Conservation (phyloP, 768 basidiomycete genomes). For the Hericium coralloides region DNA sequence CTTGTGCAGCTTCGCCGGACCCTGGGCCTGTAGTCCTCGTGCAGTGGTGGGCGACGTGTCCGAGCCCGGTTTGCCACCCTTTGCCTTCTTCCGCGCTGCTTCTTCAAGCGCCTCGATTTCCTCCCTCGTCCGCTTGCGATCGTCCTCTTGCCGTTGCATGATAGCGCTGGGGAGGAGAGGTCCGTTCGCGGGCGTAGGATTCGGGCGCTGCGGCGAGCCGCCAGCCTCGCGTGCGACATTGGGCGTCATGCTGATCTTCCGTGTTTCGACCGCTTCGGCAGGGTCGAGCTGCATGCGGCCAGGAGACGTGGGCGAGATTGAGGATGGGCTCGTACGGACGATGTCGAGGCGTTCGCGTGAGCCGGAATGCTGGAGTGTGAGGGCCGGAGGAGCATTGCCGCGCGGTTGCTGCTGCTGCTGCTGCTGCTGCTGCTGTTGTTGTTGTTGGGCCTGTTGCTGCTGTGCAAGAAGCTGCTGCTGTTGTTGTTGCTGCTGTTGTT, state of each 20-base stretch:
- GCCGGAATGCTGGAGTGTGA: conserved; percentile 31
- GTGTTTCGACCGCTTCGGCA: conserved; percentile 61
- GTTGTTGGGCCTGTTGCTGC: conserved; percentile 12
- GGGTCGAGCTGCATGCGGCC: conserved; percentile 45
- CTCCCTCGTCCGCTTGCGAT: conserved; percentile 43
- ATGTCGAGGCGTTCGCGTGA: conserved; percentile 40
- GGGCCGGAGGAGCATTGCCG: conserved; percentile 14
- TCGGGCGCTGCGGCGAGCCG: conserved; percentile 15
- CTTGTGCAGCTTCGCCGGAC: conserved; percentile 33
- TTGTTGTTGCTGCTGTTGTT: conserved; percentile 12
- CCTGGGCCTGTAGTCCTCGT: not conserved
- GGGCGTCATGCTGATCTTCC: conserved; percentile 72
- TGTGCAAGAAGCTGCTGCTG: conserved; percentile 15
- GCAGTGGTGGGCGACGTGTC: conserved; percentile 1
- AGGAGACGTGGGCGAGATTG: conserved; percentile 22
- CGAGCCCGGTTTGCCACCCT: conserved; percentile 6
- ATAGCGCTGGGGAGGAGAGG: conserved; percentile 30
- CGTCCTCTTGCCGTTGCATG: conserved; percentile 41
- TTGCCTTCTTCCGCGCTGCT: conserved; percentile 40
- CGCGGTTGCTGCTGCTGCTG: conserved; percentile 20
- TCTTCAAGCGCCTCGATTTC: conserved; percentile 38
- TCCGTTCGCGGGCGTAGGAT: conserved; percentile 12
- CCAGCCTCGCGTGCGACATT: conserved; percentile 54
- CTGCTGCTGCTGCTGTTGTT: conserved; percentile 24
- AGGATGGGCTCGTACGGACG: conserved; percentile 17